Percentiles rank a stretch among this genome's conserved stretches.
phyloP scores from a whole-genome alignment of 2,329 filamentous ascomycete genomes.

The Trichoderma atrobrunneum region DNA sequence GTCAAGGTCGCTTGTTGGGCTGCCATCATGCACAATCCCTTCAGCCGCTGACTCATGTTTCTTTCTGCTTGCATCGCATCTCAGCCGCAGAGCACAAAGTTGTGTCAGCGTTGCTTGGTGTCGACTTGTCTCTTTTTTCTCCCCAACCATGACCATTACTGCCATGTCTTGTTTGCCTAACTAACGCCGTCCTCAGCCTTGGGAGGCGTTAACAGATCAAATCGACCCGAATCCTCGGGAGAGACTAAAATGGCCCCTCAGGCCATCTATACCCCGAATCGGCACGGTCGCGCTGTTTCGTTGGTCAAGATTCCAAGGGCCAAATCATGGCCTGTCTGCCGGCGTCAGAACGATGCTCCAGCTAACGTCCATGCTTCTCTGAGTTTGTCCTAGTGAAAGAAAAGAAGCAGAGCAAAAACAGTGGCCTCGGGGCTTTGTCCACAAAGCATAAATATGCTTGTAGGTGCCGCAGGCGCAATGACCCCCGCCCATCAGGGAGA shows the following conservation, averaged over 20 bases:
- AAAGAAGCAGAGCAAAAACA: not conserved
- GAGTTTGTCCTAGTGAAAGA: constrained; percentile 11
- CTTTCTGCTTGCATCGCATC: not conserved
- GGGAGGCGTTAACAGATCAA: constrained; percentile 34
- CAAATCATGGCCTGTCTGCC: constrained; percentile 16
- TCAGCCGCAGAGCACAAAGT: not conserved
- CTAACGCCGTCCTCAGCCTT: constrained; percentile 1
- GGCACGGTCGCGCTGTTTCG: constrained; percentile 27
- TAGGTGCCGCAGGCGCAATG: not conserved
- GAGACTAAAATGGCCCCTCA: constrained; percentile 35
- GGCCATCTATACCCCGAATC: constrained; percentile 19
- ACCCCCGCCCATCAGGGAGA: not conserved
- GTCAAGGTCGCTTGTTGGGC: not conserved
- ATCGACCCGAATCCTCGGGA: constrained; percentile 40
- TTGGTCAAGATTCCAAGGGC: constrained; percentile 14
- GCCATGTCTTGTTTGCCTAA: not conserved
- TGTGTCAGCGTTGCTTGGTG: not conserved
- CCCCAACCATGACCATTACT: not conserved
- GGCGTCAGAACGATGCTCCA: constrained; percentile 16
- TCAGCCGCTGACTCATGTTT: constrained; percentile 10
- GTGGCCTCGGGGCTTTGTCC: not conserved
- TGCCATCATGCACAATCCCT: not conserved
- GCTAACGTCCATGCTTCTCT: constrained; percentile 17
- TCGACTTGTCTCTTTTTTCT: not conserved
- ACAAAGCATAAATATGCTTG: not conserved